phyloP scores from a whole-genome alignment of 257 asterid genomes.

The Plectranthus barbatus region DNA sequence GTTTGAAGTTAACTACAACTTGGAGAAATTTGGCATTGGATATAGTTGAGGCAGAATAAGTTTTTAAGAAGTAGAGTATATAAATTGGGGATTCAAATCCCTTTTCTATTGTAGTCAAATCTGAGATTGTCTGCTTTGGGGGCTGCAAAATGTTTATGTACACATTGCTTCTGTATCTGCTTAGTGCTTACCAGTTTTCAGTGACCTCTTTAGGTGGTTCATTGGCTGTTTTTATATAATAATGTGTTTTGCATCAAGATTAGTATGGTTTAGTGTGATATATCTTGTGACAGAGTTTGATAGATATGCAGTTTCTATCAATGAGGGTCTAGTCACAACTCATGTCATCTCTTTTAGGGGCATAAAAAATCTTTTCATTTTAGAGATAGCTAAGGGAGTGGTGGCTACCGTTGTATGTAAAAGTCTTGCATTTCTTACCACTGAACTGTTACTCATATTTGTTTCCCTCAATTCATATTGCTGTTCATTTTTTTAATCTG shows the following conservation, averaged over 20 bases:
- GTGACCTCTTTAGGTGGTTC: background rate
- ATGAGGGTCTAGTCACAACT: background rate
- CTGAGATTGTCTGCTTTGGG: background rate
- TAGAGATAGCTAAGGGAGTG: background rate
- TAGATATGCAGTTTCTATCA: background rate
- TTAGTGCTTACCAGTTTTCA: too few species aligned
- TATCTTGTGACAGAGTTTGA: background rate
- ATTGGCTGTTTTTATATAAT: background rate
- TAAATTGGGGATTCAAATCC: too few species aligned
- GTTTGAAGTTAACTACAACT: too few species aligned
- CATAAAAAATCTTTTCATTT: background rate
- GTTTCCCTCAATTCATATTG: background rate
- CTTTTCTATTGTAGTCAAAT: background rate
- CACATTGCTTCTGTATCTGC: too few species aligned
- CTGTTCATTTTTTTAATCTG: background rate
- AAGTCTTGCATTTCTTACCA: too few species aligned
- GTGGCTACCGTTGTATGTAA: background rate
- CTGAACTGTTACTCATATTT: background rate
- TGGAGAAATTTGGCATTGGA: background rate
- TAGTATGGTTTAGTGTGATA: too few species aligned
- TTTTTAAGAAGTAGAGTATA: too few species aligned
- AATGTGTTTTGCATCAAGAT: too few species aligned
- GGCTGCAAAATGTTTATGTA: background rate
- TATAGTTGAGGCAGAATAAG: too few species aligned
- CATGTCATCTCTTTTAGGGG: background rate